Base-by-base conservation (phyloP, 2,329 filamentous ascomycete species). In the Ophidiomyces ophidiicola region DNA sequence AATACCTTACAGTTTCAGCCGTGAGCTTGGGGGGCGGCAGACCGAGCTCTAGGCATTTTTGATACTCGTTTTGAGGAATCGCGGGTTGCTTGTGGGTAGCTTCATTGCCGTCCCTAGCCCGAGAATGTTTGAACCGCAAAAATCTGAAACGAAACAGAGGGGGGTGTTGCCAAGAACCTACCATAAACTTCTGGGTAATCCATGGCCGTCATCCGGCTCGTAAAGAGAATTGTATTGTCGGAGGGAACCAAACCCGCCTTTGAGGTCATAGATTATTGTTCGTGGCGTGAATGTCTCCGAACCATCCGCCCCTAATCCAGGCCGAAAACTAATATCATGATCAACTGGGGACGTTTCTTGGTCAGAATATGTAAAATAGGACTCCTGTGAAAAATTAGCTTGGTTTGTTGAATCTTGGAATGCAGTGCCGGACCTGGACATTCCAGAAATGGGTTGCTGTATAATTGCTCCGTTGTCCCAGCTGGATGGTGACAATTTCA, bases 371-470 rank as follows among this genome's bases (percentile, higher is more conserved):
- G 87, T 94, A 56, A 96, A 96, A 62, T 98, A 98, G 1, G 88
- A 94, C 69, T 98, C 90, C 82, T 94, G 46, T 15, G 19, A 24
- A 36, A 30, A 36, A 42, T 37, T 42, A 36, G 32, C 23, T 7
- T 8, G 15, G 19, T n/a, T 6, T n/a, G 15, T n/a, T 21, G 19
- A 36, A 21, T n/a, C 36, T 24, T 21, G n/a, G 28, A 20, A 35
- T 24, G 10, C 10, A 29, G 18, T 32, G 12, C 19, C 17, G 26
- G 59, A 84, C 83, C 69, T 94, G 88, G 4, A 82, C 71, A 53
- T 98, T 98, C 90, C 90, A 98, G 60, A 94, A 98, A 65, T 98
- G 90, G 0, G 87, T 92, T 20, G 82, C 87, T 15, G 92, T 67
- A 54, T 94, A 93, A 60, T 98, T 98, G 58, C 82, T 87, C 56